Evolutionary conservation across 306 rosid genomes (phyloP).

Genomic region (Lotus japonicus): DNA sequence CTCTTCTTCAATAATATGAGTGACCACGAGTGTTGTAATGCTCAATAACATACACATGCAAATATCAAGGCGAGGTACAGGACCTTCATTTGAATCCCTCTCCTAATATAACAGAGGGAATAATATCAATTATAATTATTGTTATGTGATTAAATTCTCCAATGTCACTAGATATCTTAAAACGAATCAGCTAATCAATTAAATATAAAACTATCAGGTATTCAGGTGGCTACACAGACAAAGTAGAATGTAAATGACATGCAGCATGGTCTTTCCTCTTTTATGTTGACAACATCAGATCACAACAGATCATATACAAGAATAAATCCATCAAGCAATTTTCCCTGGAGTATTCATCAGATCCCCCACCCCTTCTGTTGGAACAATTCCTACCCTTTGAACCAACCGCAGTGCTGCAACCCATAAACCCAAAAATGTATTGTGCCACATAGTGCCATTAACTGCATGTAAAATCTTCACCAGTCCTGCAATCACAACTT

Average conservation of each 20-base stretch:
- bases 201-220: not conserved
- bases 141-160: conserved; percentile 8
- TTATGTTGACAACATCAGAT: not conserved
- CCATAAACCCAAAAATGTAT: conserved; percentile 86
- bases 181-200: not conserved
- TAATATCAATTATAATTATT: not conserved
- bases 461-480: conserved; percentile 70
- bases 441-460: conserved; percentile 70
- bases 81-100: conserved; percentile 72
- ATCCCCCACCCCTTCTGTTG: not conserved
- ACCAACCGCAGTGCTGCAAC: conserved; percentile 77
- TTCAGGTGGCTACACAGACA: not conserved
- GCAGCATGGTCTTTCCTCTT: not conserved
- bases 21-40: conserved; percentile 56
- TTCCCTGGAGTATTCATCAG: conserved; percentile 9
- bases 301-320: conserved; percentile 4
- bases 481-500: conserved; percentile 56
- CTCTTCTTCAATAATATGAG: conserved; percentile 78
- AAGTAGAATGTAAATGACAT: conserved; percentile 7
- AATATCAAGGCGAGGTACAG: conserved; percentile 74
- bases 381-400: conserved; percentile 71
- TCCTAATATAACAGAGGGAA: conserved; percentile 42
- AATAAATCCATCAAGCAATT: conserved; percentile 10
- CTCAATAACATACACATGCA: conserved; percentile 79
- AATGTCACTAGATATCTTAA: not conserved